phyloP scores from a whole-genome alignment of 345 rosid species.

The Corchorus capsularis region DNA sequence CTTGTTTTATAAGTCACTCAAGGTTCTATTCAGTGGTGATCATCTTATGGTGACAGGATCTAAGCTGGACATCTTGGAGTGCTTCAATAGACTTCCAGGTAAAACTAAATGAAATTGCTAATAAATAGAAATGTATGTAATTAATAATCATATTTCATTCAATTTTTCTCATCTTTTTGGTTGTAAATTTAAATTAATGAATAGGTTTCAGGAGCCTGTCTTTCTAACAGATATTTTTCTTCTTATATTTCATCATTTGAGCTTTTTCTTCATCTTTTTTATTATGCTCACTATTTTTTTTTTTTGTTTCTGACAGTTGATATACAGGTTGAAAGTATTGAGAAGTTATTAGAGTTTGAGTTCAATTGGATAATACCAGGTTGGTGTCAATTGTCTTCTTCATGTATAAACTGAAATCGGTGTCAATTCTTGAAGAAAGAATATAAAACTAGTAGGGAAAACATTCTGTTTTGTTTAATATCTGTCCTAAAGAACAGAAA shows the following conservation, averaged over 20 bases:
- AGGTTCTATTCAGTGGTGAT: constrained; percentile 42
- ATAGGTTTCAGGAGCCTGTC: neutral
- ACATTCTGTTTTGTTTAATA: no score
- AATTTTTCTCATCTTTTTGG: neutral
- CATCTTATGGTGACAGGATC: constrained; percentile 34
- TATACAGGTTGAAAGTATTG: constrained; percentile 35
- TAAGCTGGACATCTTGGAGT: constrained; percentile 37
- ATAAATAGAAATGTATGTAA: neutral
- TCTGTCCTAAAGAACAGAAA: no score
- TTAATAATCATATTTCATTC: neutral
- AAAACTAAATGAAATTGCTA: neutral
- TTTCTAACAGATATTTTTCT: neutral
- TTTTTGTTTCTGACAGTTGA: constrained; percentile 31
- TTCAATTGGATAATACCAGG: constrained; percentile 50
- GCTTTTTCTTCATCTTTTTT: constrained; percentile 11
- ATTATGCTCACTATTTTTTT: neutral
- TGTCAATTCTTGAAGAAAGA: no score
- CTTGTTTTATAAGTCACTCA: constrained; percentile 34
- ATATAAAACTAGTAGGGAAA: no score
- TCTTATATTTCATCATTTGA: neutral
- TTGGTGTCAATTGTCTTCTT: constrained; percentile 15
- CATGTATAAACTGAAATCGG: neutral
- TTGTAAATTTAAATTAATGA: neutral
- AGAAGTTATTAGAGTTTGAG: constrained; percentile 32
- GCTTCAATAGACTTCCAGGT: constrained; percentile 37